phyloP scores from a whole-genome alignment of 192 early-diverging fungal species.

The Backusella macrospora region DNA sequence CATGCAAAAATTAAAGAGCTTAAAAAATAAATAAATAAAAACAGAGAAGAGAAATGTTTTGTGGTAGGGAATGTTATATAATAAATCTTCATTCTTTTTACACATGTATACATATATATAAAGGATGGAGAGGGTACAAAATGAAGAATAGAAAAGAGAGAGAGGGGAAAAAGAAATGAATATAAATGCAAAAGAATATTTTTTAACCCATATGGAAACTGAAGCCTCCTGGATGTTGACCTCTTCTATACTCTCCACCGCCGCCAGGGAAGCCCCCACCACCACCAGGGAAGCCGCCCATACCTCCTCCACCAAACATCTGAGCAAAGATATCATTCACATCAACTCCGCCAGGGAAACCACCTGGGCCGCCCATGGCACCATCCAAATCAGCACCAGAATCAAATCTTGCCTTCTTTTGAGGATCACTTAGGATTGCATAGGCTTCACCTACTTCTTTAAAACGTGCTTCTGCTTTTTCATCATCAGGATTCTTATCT shows the following conservation, averaged over 20 bases:
- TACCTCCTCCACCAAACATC: constrained; percentile 46
- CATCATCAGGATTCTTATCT: constrained; percentile 80
- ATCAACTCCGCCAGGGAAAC: constrained; percentile 51
- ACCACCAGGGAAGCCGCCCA: constrained; percentile 25
- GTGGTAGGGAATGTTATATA: no score
- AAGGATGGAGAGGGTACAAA: no score
- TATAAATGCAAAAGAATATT: neutral
- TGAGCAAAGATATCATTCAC: constrained; percentile 62
- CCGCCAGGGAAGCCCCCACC: constrained; percentile 31
- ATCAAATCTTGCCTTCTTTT: constrained; percentile 81
- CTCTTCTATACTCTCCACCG: constrained; percentile 24
- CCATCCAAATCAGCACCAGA: constrained; percentile 81
- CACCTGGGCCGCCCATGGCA: constrained; percentile 35
- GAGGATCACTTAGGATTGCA: constrained; percentile 73
- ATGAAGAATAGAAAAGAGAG: neutral
- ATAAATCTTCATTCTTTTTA: no score
- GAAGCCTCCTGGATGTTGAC: constrained; percentile 30
- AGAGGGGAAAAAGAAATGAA: neutral
- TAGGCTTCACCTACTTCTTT: constrained; percentile 87
- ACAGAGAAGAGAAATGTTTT: no score
- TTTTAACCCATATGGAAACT: constrained; percentile 52
- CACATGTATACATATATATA: no score
- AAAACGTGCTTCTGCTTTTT: constrained; percentile 75
- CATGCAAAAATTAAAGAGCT: no score
- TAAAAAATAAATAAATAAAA: no score